A percentile compares a stretch with the other conserved stretches of the same genome.
phyloP scores from a whole-genome alignment of 495 filamentous ascomycete species.

The Cenococcum geophilum region DNA sequence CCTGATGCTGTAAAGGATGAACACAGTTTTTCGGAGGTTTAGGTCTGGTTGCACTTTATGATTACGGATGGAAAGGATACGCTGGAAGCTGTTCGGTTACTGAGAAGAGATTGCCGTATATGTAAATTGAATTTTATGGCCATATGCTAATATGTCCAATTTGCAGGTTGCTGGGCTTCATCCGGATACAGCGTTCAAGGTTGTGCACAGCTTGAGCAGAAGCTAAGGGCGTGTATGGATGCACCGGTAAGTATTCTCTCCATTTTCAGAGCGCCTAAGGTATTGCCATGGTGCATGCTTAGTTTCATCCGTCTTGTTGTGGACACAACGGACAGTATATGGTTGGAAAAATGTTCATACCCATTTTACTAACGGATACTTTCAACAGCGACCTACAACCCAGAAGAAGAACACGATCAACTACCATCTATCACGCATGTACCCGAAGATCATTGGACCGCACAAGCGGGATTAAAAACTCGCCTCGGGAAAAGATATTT shows the following conservation, averaged over 20 bases:
- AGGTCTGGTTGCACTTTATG: too few species aligned
- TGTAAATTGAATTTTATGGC: background rate
- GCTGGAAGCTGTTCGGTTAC: too few species aligned
- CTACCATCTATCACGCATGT: slow-evolving; percentile 84
- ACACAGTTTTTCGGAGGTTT: too few species aligned
- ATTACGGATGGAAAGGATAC: too few species aligned
- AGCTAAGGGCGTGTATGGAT: slow-evolving; percentile 92
- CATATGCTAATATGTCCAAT: slow-evolving; percentile 5
- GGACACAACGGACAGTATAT: background rate
- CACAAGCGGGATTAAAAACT: slow-evolving; percentile 58
- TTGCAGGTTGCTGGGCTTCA: slow-evolving; percentile 88
- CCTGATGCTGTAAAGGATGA: background rate
- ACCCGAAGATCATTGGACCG: slow-evolving; percentile 66
- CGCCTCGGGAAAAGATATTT: background rate
- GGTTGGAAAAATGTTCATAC: background rate
- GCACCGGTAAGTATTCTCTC: slow-evolving; percentile 50
- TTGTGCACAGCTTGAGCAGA: slow-evolving; percentile 73
- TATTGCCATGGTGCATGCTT: background rate
- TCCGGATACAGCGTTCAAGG: slow-evolving; percentile 65
- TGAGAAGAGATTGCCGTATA: background rate
- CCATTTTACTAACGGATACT: slow-evolving; percentile 6
- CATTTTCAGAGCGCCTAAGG: background rate
- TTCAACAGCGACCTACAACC: slow-evolving; percentile 53
- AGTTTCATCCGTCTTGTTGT: background rate
- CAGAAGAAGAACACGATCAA: slow-evolving; percentile 82